Base-by-base conservation (phyloP, 768 basidiomycete genomes). In the Cytidiella melzeri region DNA sequence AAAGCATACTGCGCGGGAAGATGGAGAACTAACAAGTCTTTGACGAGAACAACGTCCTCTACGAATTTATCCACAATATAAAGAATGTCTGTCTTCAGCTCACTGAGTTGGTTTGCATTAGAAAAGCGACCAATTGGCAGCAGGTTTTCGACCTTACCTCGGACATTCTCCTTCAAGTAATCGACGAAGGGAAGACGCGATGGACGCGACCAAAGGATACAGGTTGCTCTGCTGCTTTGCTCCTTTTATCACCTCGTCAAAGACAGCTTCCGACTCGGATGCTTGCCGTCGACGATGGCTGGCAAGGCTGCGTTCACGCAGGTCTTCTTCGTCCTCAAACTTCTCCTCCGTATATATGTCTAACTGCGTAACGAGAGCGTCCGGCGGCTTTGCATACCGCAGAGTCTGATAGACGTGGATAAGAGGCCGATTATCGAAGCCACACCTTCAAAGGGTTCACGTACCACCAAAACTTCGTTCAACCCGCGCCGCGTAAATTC, bases 311-410 rank as follows among this genome's bases (percentile, higher is more conserved):
- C 64, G 73, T 30, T 92, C 83, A 34, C 81, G 80, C 66, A 89
- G 75, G 43, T 93, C 88, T 60, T 87, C 83, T 62, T 90, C 87
- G 61, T 96, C 92, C 58, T 94, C 92, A 40, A 84, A 87, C 57
- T 90, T 88, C 63, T 94, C 92, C 54, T 95, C 92, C 0, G 79
- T 76, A 57, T 92, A 95, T 23, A 90, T 74, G 53, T 85, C 79
- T 5, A 93, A 67, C 57, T 94, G 92, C 0, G 74, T 85, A n/a
- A 87, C 61, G n/a, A 95, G 67, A 3, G 57, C 63, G n/a, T 86
- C 90, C 5, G 90, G 87, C 1, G 90, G 88, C 57, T 79, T 76
- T 34, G 81, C 70, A 56, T 90, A 90, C 52, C 83, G 76, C 5
- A 94, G 70, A 3, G 81, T 78, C 92, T 93, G 55, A 11, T 36